Base-by-base conservation (phyloP, 2,329 filamentous ascomycete species). In the Diplodia intermedia region DNA sequence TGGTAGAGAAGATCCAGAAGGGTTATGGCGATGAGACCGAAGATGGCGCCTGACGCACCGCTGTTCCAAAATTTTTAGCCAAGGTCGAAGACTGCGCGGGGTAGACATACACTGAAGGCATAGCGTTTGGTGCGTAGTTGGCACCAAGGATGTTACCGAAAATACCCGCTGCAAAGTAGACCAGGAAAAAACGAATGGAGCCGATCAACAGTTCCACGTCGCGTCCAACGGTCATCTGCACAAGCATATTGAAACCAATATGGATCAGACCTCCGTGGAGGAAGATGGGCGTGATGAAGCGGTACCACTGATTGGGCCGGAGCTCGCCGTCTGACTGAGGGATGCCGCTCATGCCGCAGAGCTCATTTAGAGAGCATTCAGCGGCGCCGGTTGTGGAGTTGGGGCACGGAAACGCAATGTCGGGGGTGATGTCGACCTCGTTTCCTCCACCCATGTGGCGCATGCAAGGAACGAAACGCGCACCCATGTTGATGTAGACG, bases 271-370 rank as follows among this genome's bases (percentile, higher is more conserved):
- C 95, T 1, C 93, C 93, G 75, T 99, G 95, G 74, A 99, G 83
- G 82, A 99, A 99, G 70, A 99, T 97, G 49, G 95, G 94, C 1
- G 90, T 83, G 75, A 99, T 97, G 82, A 99, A 98, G 69, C 95
- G 91, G 81, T 88, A 99, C 95, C 95, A 99, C 79, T 99, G 95
- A 76, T 98, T 89, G 0, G 95, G 95, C 72, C 88, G 85, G 63
- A 86, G 75, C 53, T 81, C 78, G 52, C 83, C 82, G 31, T 77
- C 77, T 20, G 78, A 73, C 2, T 83, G 75, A 9, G 91, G 91
- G 6, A 93, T 89, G 69, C 90, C 90, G 68, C 85, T 85, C 74
- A 97, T 95, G 33, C 94, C 94, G 78, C 95, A 99, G 18, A 97
- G 85, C 18, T 94, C 82, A 11, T 88, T 90, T 11, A 99, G 86